phyloP scores from a whole-genome alignment of 169 alveolate genomes.

The Cryptosporidium baileyi region DNA sequence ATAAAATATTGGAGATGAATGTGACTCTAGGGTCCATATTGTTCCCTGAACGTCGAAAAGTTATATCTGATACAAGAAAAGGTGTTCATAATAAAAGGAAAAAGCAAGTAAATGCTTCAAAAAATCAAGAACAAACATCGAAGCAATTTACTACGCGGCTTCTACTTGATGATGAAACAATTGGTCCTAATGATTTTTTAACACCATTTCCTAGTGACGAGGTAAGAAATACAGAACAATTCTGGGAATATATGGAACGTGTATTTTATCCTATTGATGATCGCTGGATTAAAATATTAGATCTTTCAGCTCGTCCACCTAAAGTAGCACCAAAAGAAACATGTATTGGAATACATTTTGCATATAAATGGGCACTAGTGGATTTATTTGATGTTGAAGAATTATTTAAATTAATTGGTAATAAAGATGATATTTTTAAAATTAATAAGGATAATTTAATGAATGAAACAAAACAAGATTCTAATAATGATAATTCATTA shows the following conservation, averaged over 20 bases:
- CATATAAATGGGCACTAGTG: conserved; percentile 63
- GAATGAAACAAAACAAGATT: background rate
- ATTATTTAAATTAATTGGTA: conserved; percentile 37
- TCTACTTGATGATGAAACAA: conserved; percentile 69
- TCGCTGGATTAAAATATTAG: conserved; percentile 40
- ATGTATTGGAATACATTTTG: conserved; percentile 56
- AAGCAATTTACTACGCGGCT: conserved; percentile 71
- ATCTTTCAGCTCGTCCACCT: conserved; percentile 54
- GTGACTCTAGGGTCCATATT: conserved; percentile 70
- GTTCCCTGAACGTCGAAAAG: conserved; percentile 70
- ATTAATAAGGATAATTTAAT: background rate
- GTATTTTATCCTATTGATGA: conserved; percentile 64
- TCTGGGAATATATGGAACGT: conserved; percentile 68
- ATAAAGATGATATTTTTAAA: background rate
- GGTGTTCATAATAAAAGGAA: conserved; percentile 59
- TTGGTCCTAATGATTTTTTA: conserved; percentile 58
- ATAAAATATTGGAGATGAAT: conserved; percentile 17
- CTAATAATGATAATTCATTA: background rate
- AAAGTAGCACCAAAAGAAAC: conserved; percentile 13
- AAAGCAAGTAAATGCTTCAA: conserved; percentile 43
- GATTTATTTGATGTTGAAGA: conserved; percentile 53
- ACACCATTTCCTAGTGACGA: conserved; percentile 67
- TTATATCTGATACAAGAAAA: conserved; percentile 8
- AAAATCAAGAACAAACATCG: conserved; percentile 66
- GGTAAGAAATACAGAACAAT: conserved; percentile 58